These are phyloP conservation scores for Nakaseomyces sp. DNA, from an alignment of 1,139 yeast genomes.

Conservation along the genomic window DNA sequence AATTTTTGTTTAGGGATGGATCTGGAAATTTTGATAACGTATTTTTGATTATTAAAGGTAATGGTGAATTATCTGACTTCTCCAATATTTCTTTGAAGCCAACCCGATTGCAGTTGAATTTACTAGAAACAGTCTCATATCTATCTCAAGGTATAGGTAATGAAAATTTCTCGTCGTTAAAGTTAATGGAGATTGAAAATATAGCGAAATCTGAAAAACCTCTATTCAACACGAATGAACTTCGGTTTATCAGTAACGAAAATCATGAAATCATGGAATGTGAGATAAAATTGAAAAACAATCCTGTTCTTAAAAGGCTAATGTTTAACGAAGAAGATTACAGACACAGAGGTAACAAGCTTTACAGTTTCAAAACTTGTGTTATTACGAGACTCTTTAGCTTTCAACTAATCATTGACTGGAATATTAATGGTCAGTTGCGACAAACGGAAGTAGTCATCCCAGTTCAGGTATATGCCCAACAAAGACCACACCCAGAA, in stretches of 20 bases:
- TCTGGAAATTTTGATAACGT: constrained; percentile 22
- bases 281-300: constrained; percentile 19
- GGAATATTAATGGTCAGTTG: constrained; percentile 18
- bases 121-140: constrained; percentile 22
- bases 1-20: constrained; percentile 21
- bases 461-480: constrained; percentile 20
- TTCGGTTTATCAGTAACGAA: constrained; percentile 5
- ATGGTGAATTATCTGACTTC: constrained; percentile 8
- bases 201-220: constrained; percentile 5
- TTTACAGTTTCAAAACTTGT: constrained; percentile 27
- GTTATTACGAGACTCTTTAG: constrained; percentile 23
- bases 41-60: constrained; percentile 16
- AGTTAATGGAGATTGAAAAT: constrained; percentile 10
- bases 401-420: constrained; percentile 23
- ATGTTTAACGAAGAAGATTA: constrained; percentile 28
- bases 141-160: constrained; percentile 25
- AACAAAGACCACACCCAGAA: constrained; percentile 10
- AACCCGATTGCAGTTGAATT: constrained; percentile 18
- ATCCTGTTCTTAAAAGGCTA: constrained; percentile 17
- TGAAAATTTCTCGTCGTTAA: constrained; percentile 23
- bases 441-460: constrained; percentile 21
- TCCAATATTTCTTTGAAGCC: constrained; percentile 14
- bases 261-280: constrained; percentile 16
- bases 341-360: constrained; percentile 26
- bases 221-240: constrained; percentile 11